Conservation (phyloP, 352 stramenopile species). For the Pythium periplocum region DNA sequence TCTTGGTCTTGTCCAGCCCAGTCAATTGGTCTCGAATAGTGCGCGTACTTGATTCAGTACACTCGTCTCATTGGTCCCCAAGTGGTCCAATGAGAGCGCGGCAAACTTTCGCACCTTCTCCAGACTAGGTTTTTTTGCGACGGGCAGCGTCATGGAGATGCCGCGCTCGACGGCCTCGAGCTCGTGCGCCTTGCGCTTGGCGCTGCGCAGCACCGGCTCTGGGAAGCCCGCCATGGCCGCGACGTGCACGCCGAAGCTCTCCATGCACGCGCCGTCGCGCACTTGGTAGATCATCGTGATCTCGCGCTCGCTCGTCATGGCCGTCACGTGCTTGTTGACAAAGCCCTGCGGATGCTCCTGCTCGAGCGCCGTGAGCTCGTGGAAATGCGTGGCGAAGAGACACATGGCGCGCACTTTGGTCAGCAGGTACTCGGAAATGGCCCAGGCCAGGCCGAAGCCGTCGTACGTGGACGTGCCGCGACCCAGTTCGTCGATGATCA, state of each 20-base stretch:
- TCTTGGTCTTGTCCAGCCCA: slow-evolving; percentile 15
- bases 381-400: slow-evolving; percentile 99
- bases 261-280: slow-evolving; percentile 91
- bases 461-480: slow-evolving; percentile 98
- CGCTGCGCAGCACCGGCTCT: slow-evolving; percentile 87
- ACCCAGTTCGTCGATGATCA: slow-evolving; percentile 99
- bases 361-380: slow-evolving; percentile 96
- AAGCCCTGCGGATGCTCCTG: slow-evolving; percentile 61
- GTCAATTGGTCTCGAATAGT: slow-evolving; percentile 35
- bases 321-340: slow-evolving; percentile 97
- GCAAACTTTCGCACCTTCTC: slow-evolving; percentile 53
- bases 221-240: slow-evolving; percentile 97
- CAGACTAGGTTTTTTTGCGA: slow-evolving; percentile 36
- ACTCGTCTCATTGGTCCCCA: slow-evolving; percentile 40
- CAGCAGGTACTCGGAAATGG: slow-evolving; percentile 97
- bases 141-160: slow-evolving; percentile 8
- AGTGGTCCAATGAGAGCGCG: slow-evolving; percentile 58
- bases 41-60: slow-evolving; percentile 26
- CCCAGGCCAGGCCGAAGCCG: slow-evolving; percentile 95
- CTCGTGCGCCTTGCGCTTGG: slow-evolving; percentile 92
- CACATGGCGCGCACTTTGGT: slow-evolving; percentile 84
- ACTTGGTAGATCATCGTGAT: slow-evolving; percentile 94
- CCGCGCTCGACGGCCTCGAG: slow-evolving; percentile 85
- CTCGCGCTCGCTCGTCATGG: slow-evolving; percentile 69
- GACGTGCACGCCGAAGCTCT: slow-evolving; percentile 99